These are phyloP conservation scores for Lasiodiplodia hormozganensis DNA, from an alignment of 2,329 filamentous ascomycete species.

Conservation along the genomic window DNA sequence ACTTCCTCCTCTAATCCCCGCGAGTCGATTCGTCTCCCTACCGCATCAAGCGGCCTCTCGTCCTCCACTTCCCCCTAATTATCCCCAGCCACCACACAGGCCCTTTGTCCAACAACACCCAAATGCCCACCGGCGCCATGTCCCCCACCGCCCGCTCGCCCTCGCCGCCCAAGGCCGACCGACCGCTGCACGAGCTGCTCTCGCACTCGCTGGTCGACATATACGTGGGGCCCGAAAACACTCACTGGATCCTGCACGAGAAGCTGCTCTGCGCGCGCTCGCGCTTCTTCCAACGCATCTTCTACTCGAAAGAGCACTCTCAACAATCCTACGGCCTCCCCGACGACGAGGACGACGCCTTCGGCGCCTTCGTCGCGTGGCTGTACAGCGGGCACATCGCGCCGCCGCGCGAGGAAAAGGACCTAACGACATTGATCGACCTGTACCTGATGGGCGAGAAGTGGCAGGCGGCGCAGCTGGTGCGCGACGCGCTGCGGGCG, in stretches of 20 bases:
- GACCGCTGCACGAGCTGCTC: slow-evolving; percentile 53
- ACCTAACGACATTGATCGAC: slow-evolving; percentile 59
- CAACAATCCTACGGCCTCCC: slow-evolving; percentile 54
- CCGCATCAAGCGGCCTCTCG: no score
- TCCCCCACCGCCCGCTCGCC: background rate
- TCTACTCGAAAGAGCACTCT: slow-evolving; percentile 49
- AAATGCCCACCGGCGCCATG: slow-evolving; percentile 15
- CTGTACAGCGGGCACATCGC: slow-evolving; percentile 59
- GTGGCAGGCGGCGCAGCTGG: slow-evolving; percentile 57
- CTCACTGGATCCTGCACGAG: slow-evolving; percentile 63
- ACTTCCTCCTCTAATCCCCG: background rate
- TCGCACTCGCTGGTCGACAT: slow-evolving; percentile 62
- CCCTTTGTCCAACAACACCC: background rate
- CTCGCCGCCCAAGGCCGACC: slow-evolving; percentile 5
- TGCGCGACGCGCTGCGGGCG: slow-evolving; percentile 56
- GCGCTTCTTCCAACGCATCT: slow-evolving; percentile 60
- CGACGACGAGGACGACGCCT: slow-evolving; percentile 59
- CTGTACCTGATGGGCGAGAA: slow-evolving; percentile 63
- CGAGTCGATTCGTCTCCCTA: no score
- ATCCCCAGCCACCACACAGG: background rate
- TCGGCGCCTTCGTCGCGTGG: slow-evolving; percentile 62
- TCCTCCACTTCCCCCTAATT: background rate
- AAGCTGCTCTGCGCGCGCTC: slow-evolving; percentile 63
- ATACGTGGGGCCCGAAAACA: slow-evolving; percentile 62
- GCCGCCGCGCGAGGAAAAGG: slow-evolving; percentile 56